Evolutionary conservation across 164 flowering plant genomes (phyloP).

Genomic region (Echeveria elegans): DNA sequence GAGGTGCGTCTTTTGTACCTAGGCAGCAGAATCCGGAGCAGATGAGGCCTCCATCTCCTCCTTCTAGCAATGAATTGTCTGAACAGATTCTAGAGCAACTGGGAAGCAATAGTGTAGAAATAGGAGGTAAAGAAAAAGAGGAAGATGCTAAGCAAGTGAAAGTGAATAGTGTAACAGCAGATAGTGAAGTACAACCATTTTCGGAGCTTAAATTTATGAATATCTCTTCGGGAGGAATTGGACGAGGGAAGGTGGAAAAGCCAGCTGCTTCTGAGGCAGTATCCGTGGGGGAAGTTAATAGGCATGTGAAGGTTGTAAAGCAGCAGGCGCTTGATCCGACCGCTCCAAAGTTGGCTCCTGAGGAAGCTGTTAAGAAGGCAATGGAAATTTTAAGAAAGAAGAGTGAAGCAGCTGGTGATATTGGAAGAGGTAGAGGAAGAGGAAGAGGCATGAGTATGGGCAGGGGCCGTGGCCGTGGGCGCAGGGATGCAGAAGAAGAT

Average conservation of each 20-base stretch:
- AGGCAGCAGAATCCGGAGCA: neutral
- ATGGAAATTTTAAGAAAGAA: slow-evolving; percentile 19
- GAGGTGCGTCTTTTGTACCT: neutral
- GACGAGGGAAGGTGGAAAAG: neutral
- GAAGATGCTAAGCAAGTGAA: neutral
- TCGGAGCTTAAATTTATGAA: neutral
- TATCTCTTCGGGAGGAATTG: neutral
- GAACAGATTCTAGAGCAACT: neutral
- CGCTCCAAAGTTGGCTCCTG: slow-evolving; percentile 26
- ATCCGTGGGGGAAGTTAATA: neutral
- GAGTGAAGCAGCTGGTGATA: slow-evolving; percentile 10
- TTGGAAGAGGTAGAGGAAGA: slow-evolving; percentile 15
- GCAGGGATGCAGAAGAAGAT: slow-evolving; percentile 28
- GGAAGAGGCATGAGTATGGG: slow-evolving; percentile 14
- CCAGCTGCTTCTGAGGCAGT: neutral
- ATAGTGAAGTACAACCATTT: neutral
- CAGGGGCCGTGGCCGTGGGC: slow-evolving; percentile 15
- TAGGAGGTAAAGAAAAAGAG: neutral
- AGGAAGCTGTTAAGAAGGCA: slow-evolving; percentile 39
- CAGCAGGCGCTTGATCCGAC: neutral
- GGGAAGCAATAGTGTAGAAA: neutral
- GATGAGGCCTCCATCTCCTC: neutral
- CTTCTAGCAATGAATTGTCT: neutral
- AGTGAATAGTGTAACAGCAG: neutral
- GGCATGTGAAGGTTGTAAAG: slow-evolving; percentile 1